Evolutionary conservation across 768 basidiomycete species (phyloP), one percentile per base, ranked within the genome.

Genomic region (Sarcomyxa edulis): DNA sequence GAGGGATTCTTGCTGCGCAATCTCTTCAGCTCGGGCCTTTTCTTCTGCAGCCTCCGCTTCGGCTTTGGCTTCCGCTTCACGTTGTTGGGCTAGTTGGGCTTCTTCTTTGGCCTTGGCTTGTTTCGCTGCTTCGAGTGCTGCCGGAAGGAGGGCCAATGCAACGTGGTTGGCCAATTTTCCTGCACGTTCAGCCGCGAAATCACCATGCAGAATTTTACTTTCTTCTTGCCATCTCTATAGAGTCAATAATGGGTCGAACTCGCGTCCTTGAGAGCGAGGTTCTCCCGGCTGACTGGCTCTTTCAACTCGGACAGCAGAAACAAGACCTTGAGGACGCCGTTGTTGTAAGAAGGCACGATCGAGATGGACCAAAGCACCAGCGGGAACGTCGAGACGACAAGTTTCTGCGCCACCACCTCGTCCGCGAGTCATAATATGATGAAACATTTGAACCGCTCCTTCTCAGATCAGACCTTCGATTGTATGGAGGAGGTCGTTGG

Each of bases 201-300:
- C 79, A 11, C 86, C 83, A 41, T 91, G 81, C 16, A 88, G 62
- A 22, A 88, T 80, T 52, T 85, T 88, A 44, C 77, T 79, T 58
- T 95, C 93, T 54, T 95, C 92, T 1, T 75, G 65, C 94, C 94
- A 97, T 41, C 94, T 76, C 50, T 90, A 86, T 21, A 82, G 54
- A 1, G 93, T 95, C 7, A 86, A 68, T 39, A 89, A 62, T 2
- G 92, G 90, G 22, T 86, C 81, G 34, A 91, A 81, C 31, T 79
- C 80, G 25, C 78, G 78, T 27, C 62, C 71, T 44, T 79, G 76
- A 5, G 61, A 43, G 43, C 61, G 63, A 32, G 59, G 55, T 21
- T 56, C 56, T 26, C 56, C 52, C 6, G 60, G 43, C 48, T 74
- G 50, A 39, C 69, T 46, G 24, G 63, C 70, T 37, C 79, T 66